Base-by-base conservation (phyloP, 2,329 filamentous ascomycete species). In the Torrubiellomyces zombiae region DNA sequence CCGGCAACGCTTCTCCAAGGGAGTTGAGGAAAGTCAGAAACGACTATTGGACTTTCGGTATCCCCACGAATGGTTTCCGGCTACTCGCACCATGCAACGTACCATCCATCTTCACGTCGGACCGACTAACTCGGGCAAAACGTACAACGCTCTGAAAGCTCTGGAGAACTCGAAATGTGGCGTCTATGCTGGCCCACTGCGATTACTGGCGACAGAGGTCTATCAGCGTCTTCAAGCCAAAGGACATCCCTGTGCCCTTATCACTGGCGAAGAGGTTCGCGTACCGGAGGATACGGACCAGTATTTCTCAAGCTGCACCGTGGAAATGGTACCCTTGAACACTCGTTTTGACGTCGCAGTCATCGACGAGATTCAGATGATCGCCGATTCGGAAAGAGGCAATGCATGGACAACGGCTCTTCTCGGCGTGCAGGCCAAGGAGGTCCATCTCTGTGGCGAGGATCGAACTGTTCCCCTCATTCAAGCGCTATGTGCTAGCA, bases 361-460 rank as follows among this genome's bases (percentile, higher is more conserved):
- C 36, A 86, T 98, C 33, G 89, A 98, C 44, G 89, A 98, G 55
- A 95, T 98, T 29, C 89, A 98, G 51, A 95, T 98, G 89, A 81
- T 98, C 37, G 75, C 70, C 10, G 75, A 83, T 40, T 33, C 47
- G 0, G 69, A 81, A 1, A 75, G 89, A 38, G 89, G 91, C 2
- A 92, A 78, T 74, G 85, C 83, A 3, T 98, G 89, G 89, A 93
- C 85, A 2, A 71, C 83, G 39, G 89, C 89, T 2, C 60, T 95
- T 9, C 58, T 98, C 5, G 89, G 89, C 18, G 63, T 93, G 1
- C 75, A 78, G 49, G 89, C 82, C 4, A 75, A 74, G 38, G 89
- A 98, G 44, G 60, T 98, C 5, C 89, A 98, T 51, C 62, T 98
- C 0, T 98, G 89, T 46, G 89, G 89, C 31, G 89, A 98, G 50